These are phyloP conservation scores for Moesziomyces parantarcticus DNA, from an alignment of 1,284 basidiomycete genomes.

Conservation along the genomic window DNA sequence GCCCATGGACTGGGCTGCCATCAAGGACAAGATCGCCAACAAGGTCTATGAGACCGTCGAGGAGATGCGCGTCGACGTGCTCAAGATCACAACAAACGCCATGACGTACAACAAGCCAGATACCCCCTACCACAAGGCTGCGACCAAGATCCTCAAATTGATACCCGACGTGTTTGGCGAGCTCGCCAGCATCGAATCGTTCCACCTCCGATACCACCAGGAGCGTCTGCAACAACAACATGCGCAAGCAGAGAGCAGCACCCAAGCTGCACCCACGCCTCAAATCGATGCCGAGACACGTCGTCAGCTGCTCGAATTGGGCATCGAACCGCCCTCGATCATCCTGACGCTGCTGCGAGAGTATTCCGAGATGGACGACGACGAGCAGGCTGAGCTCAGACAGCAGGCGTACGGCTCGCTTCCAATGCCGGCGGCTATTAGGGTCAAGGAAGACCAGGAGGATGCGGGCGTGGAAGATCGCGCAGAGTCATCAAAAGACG, in stretches of 20 bases:
- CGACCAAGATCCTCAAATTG: slow-evolving; percentile 76
- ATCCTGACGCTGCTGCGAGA: slow-evolving; percentile 47
- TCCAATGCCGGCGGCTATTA: slow-evolving; percentile 23
- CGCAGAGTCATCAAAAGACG: neutral
- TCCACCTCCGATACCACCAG: slow-evolving; percentile 26
- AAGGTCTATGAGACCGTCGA: slow-evolving; percentile 81
- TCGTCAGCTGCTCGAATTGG: slow-evolving; percentile 21
- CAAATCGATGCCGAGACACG: slow-evolving; percentile 4
- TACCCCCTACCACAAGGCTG: slow-evolving; percentile 79
- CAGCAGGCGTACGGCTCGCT: slow-evolving; percentile 30
- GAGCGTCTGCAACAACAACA: slow-evolving; percentile 5
- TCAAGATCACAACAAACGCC: slow-evolving; percentile 86
- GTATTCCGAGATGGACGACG: slow-evolving; percentile 22
- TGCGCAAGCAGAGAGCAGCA: slow-evolving; percentile 1
- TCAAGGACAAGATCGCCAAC: slow-evolving; percentile 74
- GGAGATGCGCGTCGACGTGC: slow-evolving; percentile 84
- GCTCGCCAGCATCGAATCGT: slow-evolving; percentile 69
- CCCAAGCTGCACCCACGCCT: neutral
- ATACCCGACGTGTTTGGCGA: slow-evolving; percentile 71
- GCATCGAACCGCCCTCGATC: slow-evolving; percentile 47
- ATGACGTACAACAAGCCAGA: slow-evolving; percentile 84
- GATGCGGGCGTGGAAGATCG: slow-evolving; percentile 3
- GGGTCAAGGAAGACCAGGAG: slow-evolving; percentile 24
- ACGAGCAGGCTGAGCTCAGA: slow-evolving; percentile 20
- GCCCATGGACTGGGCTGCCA: slow-evolving; percentile 89